Evolutionary conservation across 129 eudicot species (phyloP), one percentile per base, ranked within the genome.

Genomic region (Flaveria robusta): DNA sequence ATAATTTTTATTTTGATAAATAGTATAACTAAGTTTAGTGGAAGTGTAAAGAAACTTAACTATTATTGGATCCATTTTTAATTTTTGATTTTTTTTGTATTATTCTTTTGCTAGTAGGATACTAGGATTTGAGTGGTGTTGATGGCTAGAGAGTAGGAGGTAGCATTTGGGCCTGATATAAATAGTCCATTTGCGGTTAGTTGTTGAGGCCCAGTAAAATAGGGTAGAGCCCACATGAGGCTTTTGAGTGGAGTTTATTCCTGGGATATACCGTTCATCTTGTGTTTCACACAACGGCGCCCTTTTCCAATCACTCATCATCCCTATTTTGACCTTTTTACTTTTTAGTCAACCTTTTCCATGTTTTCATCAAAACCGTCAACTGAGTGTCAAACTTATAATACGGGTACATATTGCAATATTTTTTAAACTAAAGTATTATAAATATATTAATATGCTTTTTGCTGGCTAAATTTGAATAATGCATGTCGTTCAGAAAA

Each of bases 171-270:
- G 74, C 74, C 22, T 10, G 47, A 58, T 51, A 15, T 60, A 15
- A 16, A 24, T 7, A 41, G 45, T 59, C 43, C 70, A 45, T 43
- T 9, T 15, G 54, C 41, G 6, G 65, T 41, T 20, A 27, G 12
- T 49, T 51, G n/a, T 49, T 51, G 23, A 51, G 66, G 18, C 66
- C 72, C 74, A 51, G 16, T 67, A 42, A 49, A 62, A 55, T 29
- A 15, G 22, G 66, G 62, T 18, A 2, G 19, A 64, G 34, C 18
- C 65, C 39, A 34, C 7, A 14, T 20, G 62, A 31, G 49, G 12
- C 62, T 62, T 50, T 49, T 26, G 23, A 68, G 74, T 68, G 74
- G 68, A 27, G 75, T 77, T 56, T 77, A 77, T 77, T 19, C 81
- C 60, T 2, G 39, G 81, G 43, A 77, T 77, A 77, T 77, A 52